Conservation (phyloP, 2,329 filamentous ascomycete species). For the Scopulariopsis brevicaulis region DNA sequence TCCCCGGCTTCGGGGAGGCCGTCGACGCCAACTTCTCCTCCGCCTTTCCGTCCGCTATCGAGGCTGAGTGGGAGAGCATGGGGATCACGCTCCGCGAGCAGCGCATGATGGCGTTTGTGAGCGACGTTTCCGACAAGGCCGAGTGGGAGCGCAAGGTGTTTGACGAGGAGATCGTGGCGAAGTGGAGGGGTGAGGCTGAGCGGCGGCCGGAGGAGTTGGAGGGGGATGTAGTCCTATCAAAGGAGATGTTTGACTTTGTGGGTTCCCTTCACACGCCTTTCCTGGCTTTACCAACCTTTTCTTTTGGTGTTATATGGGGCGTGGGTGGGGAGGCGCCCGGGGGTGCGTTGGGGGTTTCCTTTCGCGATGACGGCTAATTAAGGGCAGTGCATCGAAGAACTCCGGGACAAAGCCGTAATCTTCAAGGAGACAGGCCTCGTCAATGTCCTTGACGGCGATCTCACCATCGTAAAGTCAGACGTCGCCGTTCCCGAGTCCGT, state of each 20-base stretch:
- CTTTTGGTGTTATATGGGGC: too few relatives aligned
- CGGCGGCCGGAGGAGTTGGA: not conserved
- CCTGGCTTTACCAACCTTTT: too few relatives aligned
- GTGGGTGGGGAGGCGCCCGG: too few relatives aligned
- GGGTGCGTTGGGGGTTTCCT: too few relatives aligned
- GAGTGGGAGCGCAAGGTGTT: constrained; percentile 15
- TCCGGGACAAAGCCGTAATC: constrained; percentile 31
- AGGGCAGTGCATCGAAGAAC: constrained; percentile 25
- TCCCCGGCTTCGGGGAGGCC: too few relatives aligned
- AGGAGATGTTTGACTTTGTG: constrained; percentile 22
- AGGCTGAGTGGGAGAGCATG: not conserved
- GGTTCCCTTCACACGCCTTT: constrained; percentile 1
- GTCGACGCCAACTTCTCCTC: too few relatives aligned
- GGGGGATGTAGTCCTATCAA: constrained; percentile 4
- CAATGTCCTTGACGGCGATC: constrained; percentile 6
- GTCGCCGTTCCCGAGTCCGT: constrained; percentile 11
- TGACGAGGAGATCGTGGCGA: constrained; percentile 11
- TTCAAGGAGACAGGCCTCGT: constrained; percentile 18
- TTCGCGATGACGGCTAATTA: too few relatives aligned
- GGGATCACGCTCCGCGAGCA: not conserved
- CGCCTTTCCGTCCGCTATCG: too few relatives aligned
- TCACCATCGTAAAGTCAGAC: constrained; percentile 10
- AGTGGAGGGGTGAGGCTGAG: constrained; percentile 9
- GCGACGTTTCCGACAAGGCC: constrained; percentile 15
- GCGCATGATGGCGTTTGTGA: constrained; percentile 14